phyloP scores from a whole-genome alignment of 129 eudicot genomes.

The Chrysanthemum makinoi region DNA sequence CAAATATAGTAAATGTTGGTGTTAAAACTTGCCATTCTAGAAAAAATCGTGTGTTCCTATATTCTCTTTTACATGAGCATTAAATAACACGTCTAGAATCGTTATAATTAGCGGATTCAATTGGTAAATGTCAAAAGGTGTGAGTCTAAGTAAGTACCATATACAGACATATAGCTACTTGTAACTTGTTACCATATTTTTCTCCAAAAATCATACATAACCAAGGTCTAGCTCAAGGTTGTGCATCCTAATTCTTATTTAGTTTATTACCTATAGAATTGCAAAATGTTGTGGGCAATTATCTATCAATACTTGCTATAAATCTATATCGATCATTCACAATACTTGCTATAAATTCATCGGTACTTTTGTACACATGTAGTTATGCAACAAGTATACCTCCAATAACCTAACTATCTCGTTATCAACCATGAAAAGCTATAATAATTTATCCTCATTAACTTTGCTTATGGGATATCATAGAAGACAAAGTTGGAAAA shows the following conservation, averaged over 20 bases:
- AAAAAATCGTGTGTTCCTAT: too few species aligned
- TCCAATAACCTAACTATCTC: too few species aligned
- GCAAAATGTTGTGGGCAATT: neutral
- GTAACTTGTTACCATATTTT: conserved; percentile 7
- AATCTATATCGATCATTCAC: conserved; percentile 7
- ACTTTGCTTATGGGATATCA: conserved; percentile 2
- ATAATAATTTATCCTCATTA: conserved; percentile 4
- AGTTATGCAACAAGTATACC: too few species aligned
- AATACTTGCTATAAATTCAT: neutral
- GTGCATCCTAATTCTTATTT: neutral
- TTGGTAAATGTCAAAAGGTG: neutral
- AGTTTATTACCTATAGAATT: neutral
- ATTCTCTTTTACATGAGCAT: conserved; percentile 4
- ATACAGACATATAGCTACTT: conserved; percentile 5
- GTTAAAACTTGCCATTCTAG: conserved; percentile 8
- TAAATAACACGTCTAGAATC: neutral
- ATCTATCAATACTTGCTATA: neutral
- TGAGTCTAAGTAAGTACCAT: neutral
- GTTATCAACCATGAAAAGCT: neutral
- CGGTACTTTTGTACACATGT: neutral
- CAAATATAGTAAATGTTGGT: neutral
- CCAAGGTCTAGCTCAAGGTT: conserved; percentile 1
- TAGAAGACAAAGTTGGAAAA: neutral
- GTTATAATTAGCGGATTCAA: conserved; percentile 1
- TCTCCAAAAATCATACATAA: neutral